Percentiles rank a stretch among this genome's conserved stretches.
Evolutionary conservation across 2,329 filamentous ascomycete genomes (phyloP).

Genomic region (Onygena corvina): DNA sequence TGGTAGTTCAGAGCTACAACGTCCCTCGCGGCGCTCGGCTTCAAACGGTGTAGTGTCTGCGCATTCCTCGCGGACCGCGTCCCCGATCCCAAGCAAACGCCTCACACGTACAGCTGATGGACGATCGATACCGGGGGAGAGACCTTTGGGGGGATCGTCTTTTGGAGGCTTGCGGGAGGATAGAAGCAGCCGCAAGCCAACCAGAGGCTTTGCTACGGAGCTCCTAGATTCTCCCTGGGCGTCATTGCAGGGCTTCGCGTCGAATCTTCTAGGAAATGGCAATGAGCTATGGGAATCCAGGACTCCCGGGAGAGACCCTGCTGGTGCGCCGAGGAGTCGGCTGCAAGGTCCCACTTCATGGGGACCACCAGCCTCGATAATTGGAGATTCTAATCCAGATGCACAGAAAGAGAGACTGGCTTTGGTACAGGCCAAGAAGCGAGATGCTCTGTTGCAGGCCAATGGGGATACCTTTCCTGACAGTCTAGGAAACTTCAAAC

Average conservation of each 20-base stretch:
- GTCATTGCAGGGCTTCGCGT: conserved; percentile 39
- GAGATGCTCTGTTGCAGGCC: conserved; percentile 35
- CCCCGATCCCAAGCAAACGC: conserved; percentile 6
- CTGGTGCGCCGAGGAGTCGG: conserved; percentile 5
- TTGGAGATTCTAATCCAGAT: conserved; percentile 25
- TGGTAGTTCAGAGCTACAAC: not conserved
- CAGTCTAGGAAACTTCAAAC: conserved; percentile 32
- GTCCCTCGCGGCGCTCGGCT: conserved; percentile 9
- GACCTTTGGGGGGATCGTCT: not conserved
- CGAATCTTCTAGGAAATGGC: conserved; percentile 35
- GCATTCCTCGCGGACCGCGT: conserved; percentile 23
- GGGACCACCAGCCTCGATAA: conserved; percentile 30
- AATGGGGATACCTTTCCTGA: conserved; percentile 30
- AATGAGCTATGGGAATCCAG: conserved; percentile 31
- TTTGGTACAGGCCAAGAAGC: conserved; percentile 37
- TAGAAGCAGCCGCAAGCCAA: not conserved
- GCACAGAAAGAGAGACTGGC: conserved; percentile 36
- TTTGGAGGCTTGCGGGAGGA: conserved; percentile 3
- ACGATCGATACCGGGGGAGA: not conserved
- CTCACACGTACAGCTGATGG: conserved; percentile 7
- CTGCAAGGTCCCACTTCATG: conserved; percentile 20
- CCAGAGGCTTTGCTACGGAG: conserved; percentile 19
- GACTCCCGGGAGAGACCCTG: conserved; percentile 7
- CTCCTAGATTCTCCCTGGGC: conserved; percentile 39
- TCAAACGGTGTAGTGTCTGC: conserved; percentile 7